Evolutionary conservation across 495 filamentous ascomycete species (phyloP).

Genomic region (Endocarpon pusillum): DNA sequence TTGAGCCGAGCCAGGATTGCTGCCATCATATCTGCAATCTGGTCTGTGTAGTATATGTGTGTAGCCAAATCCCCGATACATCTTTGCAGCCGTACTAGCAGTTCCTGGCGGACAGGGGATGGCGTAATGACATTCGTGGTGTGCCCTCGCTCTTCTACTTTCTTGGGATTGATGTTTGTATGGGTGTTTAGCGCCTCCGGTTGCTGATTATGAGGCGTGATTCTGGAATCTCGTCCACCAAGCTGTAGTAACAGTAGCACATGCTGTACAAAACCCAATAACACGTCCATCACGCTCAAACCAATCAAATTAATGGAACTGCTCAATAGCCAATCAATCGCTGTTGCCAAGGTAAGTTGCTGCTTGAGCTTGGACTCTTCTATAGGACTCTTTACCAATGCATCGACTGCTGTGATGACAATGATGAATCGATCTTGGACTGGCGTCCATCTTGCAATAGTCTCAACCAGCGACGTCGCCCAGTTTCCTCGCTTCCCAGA

Average conservation of each 20-base stretch:
- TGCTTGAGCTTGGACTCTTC: constrained; percentile 47
- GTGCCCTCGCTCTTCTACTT: constrained; percentile 6
- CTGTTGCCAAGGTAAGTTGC: constrained; percentile 52
- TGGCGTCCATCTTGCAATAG: constrained; percentile 67
- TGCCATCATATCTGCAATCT: constrained; percentile 79
- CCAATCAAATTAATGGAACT: constrained; percentile 87
- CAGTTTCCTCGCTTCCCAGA: constrained; percentile 37
- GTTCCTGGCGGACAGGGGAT: constrained; percentile 28
- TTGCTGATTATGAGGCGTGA: constrained; percentile 14
- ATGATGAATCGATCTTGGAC: constrained; percentile 86
- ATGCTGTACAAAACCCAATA: constrained; percentile 65
- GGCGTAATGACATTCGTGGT: constrained; percentile 13
- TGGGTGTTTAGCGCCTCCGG: constrained; percentile 14
- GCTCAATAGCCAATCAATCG: constrained; percentile 63
- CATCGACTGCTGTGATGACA: constrained; percentile 61
- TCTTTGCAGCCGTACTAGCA: constrained; percentile 49
- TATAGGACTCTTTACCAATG: constrained; percentile 42
- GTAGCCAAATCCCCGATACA: constrained; percentile 78
- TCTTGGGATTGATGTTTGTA: constrained; percentile 4
- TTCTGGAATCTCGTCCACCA: constrained; percentile 21
- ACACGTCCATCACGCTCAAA: constrained; percentile 79
- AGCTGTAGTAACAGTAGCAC: constrained; percentile 56
- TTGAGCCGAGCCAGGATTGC: constrained; percentile 61
- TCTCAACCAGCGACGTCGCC: constrained; percentile 62
- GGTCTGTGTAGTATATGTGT: constrained; percentile 86